A percentile compares a stretch with the other conserved stretches of the same genome.
phyloP scores from a whole-genome alignment of 768 basidiomycete genomes.

The Pleurotus ostreatus region DNA sequence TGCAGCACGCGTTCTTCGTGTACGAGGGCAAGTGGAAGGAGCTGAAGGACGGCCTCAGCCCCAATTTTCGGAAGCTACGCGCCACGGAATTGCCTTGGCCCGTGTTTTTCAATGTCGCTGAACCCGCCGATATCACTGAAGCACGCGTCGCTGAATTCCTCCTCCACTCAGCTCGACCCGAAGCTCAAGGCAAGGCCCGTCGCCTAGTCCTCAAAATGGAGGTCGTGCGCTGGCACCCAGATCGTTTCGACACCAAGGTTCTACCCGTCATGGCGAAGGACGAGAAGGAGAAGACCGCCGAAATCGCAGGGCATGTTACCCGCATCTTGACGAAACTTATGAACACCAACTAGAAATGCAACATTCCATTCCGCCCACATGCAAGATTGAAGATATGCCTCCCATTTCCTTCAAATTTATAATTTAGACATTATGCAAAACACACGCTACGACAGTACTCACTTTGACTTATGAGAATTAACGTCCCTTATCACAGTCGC shows the following conservation, averaged over 20 bases:
- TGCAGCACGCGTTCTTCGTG: conserved; percentile 13
- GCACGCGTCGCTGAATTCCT: conserved; percentile 35
- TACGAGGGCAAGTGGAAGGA: conserved; percentile 34
- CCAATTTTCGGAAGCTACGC: conserved; percentile 11
- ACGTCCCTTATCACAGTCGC: no score
- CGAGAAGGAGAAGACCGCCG: conserved; percentile 28
- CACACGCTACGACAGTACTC: no score
- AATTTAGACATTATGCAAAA: no score
- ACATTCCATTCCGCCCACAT: neutral
- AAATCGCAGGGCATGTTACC: conserved; percentile 34
- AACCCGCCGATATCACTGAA: conserved; percentile 30
- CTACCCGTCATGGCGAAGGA: conserved; percentile 27
- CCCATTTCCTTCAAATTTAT: no score
- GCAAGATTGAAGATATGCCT: no score
- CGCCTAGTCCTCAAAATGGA: conserved; percentile 38
- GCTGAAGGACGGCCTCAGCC: conserved; percentile 18
- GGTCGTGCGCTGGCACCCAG: conserved; percentile 51
- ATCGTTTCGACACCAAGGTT: conserved; percentile 41
- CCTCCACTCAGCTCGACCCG: conserved; percentile 28
- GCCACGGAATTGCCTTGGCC: conserved; percentile 44
- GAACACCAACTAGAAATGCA: neutral
- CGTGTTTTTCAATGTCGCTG: conserved; percentile 18
- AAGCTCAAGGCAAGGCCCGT: conserved; percentile 22
- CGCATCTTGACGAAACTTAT: conserved; percentile 35
- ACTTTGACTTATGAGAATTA: no score